phyloP scores from a whole-genome alignment of 768 basidiomycete genomes.

The Russula vinacea region DNA sequence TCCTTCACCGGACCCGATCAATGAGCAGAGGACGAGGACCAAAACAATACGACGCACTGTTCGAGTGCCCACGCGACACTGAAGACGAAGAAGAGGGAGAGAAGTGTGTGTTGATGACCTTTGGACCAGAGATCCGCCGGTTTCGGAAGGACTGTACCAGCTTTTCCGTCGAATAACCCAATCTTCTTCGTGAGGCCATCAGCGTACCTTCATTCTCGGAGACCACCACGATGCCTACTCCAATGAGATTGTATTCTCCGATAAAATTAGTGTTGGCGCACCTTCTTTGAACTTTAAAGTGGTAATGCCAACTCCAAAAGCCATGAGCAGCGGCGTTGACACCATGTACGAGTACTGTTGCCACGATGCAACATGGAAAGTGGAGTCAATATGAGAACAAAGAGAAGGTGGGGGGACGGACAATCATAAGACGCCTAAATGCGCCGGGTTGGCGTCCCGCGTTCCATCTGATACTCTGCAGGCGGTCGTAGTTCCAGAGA shows the following conservation, averaged over 20 bases:
- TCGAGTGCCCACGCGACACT: slow-evolving; percentile 76
- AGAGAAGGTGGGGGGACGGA: slow-evolving; percentile 40
- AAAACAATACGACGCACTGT: slow-evolving; percentile 47
- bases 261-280: slow-evolving; percentile 32
- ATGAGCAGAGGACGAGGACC: slow-evolving; percentile 17
- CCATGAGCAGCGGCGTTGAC: slow-evolving; percentile 60
- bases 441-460: slow-evolving; percentile 76
- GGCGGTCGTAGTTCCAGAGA: slow-evolving; percentile 77
- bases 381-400: neutral
- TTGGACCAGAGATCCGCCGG: slow-evolving; percentile 53
- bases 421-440: slow-evolving; percentile 89
- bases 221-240: slow-evolving; percentile 33
- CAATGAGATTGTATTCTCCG: neutral
- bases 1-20: slow-evolving; percentile 39
- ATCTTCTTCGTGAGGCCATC: slow-evolving; percentile 18
- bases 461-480: slow-evolving; percentile 72
- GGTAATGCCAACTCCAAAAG: slow-evolving; percentile 61
- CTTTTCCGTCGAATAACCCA: neutral
- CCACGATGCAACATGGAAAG: neutral
- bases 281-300: slow-evolving; percentile 73
- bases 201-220: slow-evolving; percentile 38
- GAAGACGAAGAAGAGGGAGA: slow-evolving; percentile 68
- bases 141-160: slow-evolving; percentile 49
- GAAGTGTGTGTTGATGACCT: slow-evolving; percentile 49
- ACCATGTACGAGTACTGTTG: slow-evolving; percentile 73